Base-by-base conservation (phyloP, 1,139 yeast species). In the Candida frijolesensis region DNA sequence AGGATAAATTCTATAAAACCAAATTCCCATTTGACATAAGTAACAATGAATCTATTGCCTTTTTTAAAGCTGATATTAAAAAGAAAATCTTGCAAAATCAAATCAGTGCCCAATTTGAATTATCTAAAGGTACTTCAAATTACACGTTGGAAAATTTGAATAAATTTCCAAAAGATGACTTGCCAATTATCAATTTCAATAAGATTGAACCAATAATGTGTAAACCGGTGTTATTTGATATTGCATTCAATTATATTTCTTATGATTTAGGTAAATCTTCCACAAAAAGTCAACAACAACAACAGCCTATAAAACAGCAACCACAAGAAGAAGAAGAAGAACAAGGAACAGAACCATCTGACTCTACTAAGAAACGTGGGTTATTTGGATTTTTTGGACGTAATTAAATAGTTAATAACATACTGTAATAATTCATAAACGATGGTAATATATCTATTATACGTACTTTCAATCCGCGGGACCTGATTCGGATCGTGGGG, bases 191-290 rank as follows among this genome's bases (percentile, higher is more conserved):
- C 37, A 82, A 84, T 52, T 57, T 80, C 41, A 72, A 74, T 19
- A 70, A 76, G 14, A 54, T 76, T 43, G 61, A 57, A 52, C 88
- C 96, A 1, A 80, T 88, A 1, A 77, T 84, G 52, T 82, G 87
- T 52, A 92, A 92, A 67, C 97, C 98, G 0, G 96, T 91, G 8
- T 79, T 91, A 60, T 92, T 90, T 62, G 98, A 92, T 65, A 76
- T 89, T 60, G 97, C 96, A 0, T 91, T 76, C 72, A 91, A 91
- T 65, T 91, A 89, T 62, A 80, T 92, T 48, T 74, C 77, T 45
- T 84, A 84, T 62, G 52, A 51, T 42, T 46, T 46, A 33, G 38
- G 33, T 34, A 51, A 42, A 44, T 12, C 39, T 10, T 43, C 30
- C 7, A 37, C 27, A 22, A 37, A 12, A n/a, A 25, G 37, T 16